Evolutionary conservation across 352 stramenopile species (phyloP), one percentile per base, ranked within the genome.

Genomic region (Thalassiosira mediterranea): DNA sequence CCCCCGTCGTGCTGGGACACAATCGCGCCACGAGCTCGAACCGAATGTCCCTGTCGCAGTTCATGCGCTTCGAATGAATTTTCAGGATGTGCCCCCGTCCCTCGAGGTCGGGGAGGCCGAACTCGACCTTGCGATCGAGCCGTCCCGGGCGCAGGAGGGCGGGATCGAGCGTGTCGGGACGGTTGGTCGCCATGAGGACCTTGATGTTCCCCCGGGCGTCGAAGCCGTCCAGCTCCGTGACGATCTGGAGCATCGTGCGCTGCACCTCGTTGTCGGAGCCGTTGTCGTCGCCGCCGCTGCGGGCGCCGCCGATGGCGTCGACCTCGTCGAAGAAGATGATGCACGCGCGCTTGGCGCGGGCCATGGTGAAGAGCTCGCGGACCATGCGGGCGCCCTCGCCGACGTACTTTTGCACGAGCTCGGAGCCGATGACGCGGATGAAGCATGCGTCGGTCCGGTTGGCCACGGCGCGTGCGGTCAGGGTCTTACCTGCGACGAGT

Each of bases 371-470:
- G n/a, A 99, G 88, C 84, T 99, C 97, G 46, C 97, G 96, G 70
- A 99, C 97, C 96, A 99, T 99, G 40, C 97, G 91, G 11, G 97
- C 97, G 60, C 97, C 97, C 88, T 99, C 97, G 19, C 97, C 97
- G 31, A 99, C 96, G 84, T 99, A 99, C 80, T 99, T 99, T 81
- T 99, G 97, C 47, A 99, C 97, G 8, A 99, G 88, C 78, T 99
- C 97, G 57, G 92, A 98, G 40, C 97, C 97, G 79, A 99, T 99
- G 19, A 99, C 97, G 60, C 97, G 96, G 89, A 99, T 99, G 87
- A 99, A 99, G 72, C 95, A 98, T 2, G 97, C 97, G 72, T 99
- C 97, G 29, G 97, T 99, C 71, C 97, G 88, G 91, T 99, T 99
- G 17, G 97, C 97, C 1, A 99, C 97, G 0, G 97, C 97, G 52